phyloP scores from a whole-genome alignment of 768 basidiomycete genomes.

The Tephrocybe sp. region DNA sequence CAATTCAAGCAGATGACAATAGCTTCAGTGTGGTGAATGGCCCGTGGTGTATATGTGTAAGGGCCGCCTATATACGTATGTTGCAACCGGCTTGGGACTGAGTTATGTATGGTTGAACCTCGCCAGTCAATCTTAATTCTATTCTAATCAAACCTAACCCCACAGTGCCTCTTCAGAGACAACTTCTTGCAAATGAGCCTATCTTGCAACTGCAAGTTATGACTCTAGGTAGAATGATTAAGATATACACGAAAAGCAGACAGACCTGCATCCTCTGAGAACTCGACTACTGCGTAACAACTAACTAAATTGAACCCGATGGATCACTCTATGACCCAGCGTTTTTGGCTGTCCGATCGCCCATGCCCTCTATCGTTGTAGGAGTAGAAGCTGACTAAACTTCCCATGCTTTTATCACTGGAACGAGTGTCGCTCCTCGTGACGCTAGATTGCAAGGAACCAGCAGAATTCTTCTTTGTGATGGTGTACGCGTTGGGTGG shows the following conservation, averaged over 20 bases:
- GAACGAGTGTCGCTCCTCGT: slow-evolving; percentile 33
- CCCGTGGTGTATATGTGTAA: no score
- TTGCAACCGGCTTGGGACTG: no score
- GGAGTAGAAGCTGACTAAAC: slow-evolving; percentile 32
- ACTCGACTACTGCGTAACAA: slow-evolving; percentile 1
- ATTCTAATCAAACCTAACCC: no score
- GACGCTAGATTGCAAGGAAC: slow-evolving; percentile 29
- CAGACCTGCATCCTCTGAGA: slow-evolving; percentile 3
- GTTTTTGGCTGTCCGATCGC: slow-evolving; percentile 37
- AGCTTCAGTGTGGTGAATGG: no score
- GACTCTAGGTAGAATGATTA: not conserved
- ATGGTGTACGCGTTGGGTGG: slow-evolving; percentile 36
- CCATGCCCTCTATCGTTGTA: slow-evolving; percentile 29
- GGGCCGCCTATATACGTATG: no score
- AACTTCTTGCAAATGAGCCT: no score
- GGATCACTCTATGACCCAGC: slow-evolving; percentile 59
- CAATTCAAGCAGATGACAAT: no score
- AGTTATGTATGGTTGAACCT: no score
- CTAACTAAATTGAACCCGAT: slow-evolving; percentile 1
- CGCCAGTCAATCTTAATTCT: no score
- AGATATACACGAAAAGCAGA: slow-evolving; percentile 3
- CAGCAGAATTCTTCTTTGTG: slow-evolving; percentile 29
- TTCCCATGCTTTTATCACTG: slow-evolving; percentile 42
- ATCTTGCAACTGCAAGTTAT: no score
- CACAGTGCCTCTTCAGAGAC: no score